A percentile compares a stretch with the other conserved stretches of the same genome.
These are phyloP conservation scores for Nicotiana tabacum DNA, from an alignment of 257 asterid species.

Conservation along the genomic window DNA sequence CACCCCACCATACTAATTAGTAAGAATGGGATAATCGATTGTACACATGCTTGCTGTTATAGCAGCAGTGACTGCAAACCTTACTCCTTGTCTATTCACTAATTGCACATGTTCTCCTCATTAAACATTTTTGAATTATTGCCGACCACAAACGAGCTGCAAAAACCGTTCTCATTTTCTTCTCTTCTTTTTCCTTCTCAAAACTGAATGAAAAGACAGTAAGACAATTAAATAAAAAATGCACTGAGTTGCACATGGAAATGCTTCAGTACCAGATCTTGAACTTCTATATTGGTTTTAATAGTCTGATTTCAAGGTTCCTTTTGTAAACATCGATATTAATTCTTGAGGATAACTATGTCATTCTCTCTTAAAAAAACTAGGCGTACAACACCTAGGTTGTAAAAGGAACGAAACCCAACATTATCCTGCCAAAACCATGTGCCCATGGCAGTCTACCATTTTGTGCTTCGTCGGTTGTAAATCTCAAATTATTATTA, in stretches of 20 bases:
- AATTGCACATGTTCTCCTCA: neutral
- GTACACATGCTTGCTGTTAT: neutral
- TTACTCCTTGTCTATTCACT: neutral
- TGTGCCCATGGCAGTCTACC: neutral
- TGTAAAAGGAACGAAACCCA: neutral
- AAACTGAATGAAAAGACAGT: neutral
- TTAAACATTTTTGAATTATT: neutral
- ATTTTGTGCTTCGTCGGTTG: neutral
- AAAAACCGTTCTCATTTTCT: no score
- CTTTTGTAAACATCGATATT: neutral
- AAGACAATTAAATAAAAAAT: slow-evolving; percentile 3
- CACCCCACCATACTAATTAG: no score
- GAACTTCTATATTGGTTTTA: neutral
- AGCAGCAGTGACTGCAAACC: neutral
- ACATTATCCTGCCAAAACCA: slow-evolving; percentile 13
- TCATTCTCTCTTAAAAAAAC: neutral
- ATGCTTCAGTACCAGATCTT: neutral
- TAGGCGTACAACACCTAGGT: neutral
- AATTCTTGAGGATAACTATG: neutral
- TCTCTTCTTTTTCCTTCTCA: no score
- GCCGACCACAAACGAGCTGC: no score
- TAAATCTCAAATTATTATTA: neutral
- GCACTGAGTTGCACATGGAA: slow-evolving; percentile 6
- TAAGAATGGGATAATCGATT: no score
- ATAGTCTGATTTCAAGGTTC: neutral